Evolutionary conservation across 129 eudicot species (phyloP).

Genomic region (Tagetes erecta): DNA sequence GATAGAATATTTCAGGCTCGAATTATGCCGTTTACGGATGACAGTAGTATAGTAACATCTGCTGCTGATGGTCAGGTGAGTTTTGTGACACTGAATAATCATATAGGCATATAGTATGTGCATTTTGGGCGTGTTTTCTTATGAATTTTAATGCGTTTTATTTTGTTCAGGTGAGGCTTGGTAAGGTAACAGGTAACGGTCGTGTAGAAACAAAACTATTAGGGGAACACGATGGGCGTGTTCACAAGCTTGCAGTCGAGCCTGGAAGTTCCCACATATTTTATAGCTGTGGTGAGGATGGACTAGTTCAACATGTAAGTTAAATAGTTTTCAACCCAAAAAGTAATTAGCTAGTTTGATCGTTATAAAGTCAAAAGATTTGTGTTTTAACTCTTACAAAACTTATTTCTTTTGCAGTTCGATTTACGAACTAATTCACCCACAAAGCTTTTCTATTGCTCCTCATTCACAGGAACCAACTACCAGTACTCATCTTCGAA

Average conservation of each 20-base stretch:
- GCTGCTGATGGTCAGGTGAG: constrained; percentile 91
- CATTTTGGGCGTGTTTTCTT: not conserved
- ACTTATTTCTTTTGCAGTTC: constrained; percentile 55
- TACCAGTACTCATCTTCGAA: constrained; percentile 30
- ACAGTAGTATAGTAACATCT: constrained; percentile 64
- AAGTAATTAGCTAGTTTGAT: not conserved
- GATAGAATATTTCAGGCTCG: constrained; percentile 72
- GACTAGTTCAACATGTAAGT: constrained; percentile 80
- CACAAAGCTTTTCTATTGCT: constrained; percentile 70
- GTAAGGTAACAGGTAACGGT: constrained; percentile 59
- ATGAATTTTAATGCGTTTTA: not conserved
- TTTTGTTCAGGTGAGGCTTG: constrained; percentile 68
- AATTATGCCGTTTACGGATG: constrained; percentile 77
- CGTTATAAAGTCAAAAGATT: constrained; percentile 1
- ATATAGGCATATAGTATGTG: not conserved
- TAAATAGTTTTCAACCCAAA: not conserved
- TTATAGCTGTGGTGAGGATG: constrained; percentile 90
- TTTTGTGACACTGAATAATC: not conserved
- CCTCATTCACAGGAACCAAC: constrained; percentile 48
- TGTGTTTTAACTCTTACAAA: not conserved
- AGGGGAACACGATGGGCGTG: constrained; percentile 77
- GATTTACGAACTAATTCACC: constrained; percentile 72
- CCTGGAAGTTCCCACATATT: constrained; percentile 84
- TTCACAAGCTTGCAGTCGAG: constrained; percentile 80
- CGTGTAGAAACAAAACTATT: constrained; percentile 60